phyloP scores from a whole-genome alignment of 176 grass and related monocot species.

The Triticum monococcum region DNA sequence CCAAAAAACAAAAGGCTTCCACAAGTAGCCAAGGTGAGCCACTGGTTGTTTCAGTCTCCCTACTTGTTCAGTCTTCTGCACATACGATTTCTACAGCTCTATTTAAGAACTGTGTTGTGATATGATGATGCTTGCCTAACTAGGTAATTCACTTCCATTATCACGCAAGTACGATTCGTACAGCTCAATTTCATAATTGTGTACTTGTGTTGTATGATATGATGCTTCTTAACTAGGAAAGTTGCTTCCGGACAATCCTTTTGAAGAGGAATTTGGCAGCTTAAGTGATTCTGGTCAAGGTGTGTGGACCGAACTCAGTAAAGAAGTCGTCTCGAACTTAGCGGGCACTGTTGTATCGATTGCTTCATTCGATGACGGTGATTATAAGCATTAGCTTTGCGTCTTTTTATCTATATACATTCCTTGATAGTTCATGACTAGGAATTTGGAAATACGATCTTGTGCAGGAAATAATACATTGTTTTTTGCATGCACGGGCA shows the following conservation, averaged over 20 bases:
- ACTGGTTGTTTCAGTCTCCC: background rate
- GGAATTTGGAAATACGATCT: background rate
- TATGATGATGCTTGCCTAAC: too few species aligned
- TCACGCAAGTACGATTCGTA: background rate
- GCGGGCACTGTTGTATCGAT: background rate
- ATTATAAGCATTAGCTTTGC: background rate
- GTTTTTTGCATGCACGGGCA: background rate
- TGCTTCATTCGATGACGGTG: conserved; percentile 7
- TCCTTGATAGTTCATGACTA: background rate
- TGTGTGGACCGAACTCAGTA: background rate
- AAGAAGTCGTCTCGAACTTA: background rate
- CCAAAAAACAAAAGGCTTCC: background rate
- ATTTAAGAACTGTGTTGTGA: too few species aligned
- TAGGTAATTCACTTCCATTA: too few species aligned
- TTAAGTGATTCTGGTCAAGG: background rate
- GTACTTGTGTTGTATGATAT: too few species aligned
- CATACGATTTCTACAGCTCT: background rate
- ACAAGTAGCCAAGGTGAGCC: background rate
- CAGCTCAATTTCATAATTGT: background rate
- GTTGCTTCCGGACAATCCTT: background rate
- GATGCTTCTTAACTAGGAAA: background rate
- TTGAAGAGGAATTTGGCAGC: conserved; percentile 1
- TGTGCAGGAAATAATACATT: background rate
- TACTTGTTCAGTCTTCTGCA: background rate
- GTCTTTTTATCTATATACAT: background rate